Base-by-base conservation (phyloP, 805 yeast species). In the Groenewaldozyma tartarivorans region DNA sequence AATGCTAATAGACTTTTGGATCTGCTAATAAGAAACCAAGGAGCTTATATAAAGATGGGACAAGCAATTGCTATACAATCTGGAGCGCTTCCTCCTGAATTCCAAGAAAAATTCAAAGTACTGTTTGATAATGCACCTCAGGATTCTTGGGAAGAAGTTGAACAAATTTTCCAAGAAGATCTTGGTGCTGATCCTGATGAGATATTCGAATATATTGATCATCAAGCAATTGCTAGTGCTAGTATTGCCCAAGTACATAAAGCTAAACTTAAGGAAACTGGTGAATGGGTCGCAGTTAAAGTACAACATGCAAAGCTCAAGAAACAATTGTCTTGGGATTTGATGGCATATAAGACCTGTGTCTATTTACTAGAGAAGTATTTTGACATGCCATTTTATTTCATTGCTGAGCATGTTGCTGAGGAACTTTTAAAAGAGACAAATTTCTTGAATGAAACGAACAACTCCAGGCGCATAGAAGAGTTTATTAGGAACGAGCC, bases 201-300 rank as follows among this genome's bases (percentile, higher is more conserved):
- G 36, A 55, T 68, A 1, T 60, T 78, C 40, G 69, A 68, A 2
- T 45, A 47, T 5, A 63, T 82, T 30, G 79, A 77, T 26, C 73
- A 69, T 45, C 51, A 37, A 1, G 84, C 90, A 1, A 63, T 80
- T 15, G 92, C 90, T 1, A 75, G 84, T 55, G 94, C 90, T 0
- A 83, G 95, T 1, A 68, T 90, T 48, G 97, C 97, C 0, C 98
- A 90, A 56, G 98, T 90, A 4, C 96, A 90, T 62, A 64, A 68
- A 24, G 98, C 92, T 0, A 70, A 60, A 3, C 58, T 88, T 41
- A 71, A 65, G 45, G 17, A 27, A 61, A 70, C 70, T 2, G 85
- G 82, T 2, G 72, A 78, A 45, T 73, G 69, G 55, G 97, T 88
- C 3, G 97, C 97, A 1, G 94, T 90, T 18, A 90, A 90, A 57